A percentile compares a stretch with the other conserved stretches of the same genome.
Evolutionary conservation across 1,284 basidiomycete species (phyloP).

Genomic region (Phaffia rhodozyma): DNA sequence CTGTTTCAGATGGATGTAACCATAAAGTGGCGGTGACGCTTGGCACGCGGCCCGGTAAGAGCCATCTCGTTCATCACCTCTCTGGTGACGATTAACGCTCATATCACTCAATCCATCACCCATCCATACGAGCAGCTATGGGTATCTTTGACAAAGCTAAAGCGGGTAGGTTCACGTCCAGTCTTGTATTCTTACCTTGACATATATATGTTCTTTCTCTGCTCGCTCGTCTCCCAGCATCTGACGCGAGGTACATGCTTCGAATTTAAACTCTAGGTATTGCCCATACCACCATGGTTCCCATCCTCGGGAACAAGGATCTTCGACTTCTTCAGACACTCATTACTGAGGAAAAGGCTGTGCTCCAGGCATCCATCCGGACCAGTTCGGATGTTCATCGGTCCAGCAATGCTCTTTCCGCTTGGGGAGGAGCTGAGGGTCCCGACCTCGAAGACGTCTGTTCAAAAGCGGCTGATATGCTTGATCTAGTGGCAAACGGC

Average conservation of each 20-base stretch:
- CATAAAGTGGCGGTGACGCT: conserved; percentile 31
- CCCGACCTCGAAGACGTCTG: conserved; percentile 72
- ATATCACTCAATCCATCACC: no score
- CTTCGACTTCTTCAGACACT: conserved; percentile 70
- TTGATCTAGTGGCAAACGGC: conserved; percentile 57
- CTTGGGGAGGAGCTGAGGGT: conserved; percentile 75
- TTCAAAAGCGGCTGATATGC: conserved; percentile 55
- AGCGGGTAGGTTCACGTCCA: neutral
- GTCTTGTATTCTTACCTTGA: neutral
- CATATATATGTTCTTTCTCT: neutral
- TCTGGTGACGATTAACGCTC: no score
- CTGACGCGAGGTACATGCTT: no score
- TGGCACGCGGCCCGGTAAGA: neutral
- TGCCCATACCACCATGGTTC: conserved; percentile 24
- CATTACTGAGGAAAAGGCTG: conserved; percentile 75
- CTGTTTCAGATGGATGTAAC: conserved; percentile 31
- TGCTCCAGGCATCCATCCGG: conserved; percentile 50
- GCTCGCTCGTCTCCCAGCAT: neutral
- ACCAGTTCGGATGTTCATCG: conserved; percentile 36
- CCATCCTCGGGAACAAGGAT: conserved; percentile 70
- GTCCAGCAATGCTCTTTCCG: conserved; percentile 59
- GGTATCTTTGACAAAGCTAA: conserved; percentile 5
- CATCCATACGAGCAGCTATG: no score
- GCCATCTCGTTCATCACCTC: no score
- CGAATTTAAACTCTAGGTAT: neutral